Evolutionary conservation across 257 asterid genomes (phyloP).

Genomic region (Fraxinus quadrangulata): DNA sequence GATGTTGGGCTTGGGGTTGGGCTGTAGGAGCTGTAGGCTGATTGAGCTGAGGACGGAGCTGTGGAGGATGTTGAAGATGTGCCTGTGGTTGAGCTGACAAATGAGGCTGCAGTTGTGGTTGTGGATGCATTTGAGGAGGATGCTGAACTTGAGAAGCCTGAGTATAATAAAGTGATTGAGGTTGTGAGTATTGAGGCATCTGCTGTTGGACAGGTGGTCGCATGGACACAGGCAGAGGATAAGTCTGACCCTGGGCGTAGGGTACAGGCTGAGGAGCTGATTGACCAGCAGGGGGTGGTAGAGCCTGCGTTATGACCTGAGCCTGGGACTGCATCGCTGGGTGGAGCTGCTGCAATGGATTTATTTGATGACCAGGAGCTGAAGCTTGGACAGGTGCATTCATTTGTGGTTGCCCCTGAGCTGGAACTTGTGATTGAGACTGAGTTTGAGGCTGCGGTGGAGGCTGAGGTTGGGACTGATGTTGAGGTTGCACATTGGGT

Average conservation of each 20-base stretch:
- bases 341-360: conserved; percentile 47
- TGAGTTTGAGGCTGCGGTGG: conserved; percentile 36
- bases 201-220: conserved; percentile 23
- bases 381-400: conserved; percentile 44
- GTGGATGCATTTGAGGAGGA: conserved; percentile 25
- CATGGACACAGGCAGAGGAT: conserved; percentile 37
- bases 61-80: conserved; percentile 44
- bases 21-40: conserved; percentile 49
- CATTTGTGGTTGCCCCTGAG: conserved; percentile 38
- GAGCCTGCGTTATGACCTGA: conserved; percentile 42
- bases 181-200: conserved; percentile 38
- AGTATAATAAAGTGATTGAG: conserved; percentile 20
- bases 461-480: conserved; percentile 30
- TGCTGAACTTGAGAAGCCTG: conserved; percentile 21
- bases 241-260: conserved; percentile 45
- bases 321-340: conserved; percentile 54
- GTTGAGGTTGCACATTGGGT: conserved; percentile 41
- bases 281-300: conserved; percentile 46
- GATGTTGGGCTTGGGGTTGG: conserved; percentile 48
- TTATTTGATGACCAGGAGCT: conserved; percentile 48
- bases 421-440: conserved; percentile 39
- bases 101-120: conserved; percentile 42
- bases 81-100: conserved; percentile 50
- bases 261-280: conserved; percentile 46
- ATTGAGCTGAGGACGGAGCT: conserved; percentile 45